Conservation (phyloP, 768 basidiomycete species). For the Suillus occidentalis region DNA sequence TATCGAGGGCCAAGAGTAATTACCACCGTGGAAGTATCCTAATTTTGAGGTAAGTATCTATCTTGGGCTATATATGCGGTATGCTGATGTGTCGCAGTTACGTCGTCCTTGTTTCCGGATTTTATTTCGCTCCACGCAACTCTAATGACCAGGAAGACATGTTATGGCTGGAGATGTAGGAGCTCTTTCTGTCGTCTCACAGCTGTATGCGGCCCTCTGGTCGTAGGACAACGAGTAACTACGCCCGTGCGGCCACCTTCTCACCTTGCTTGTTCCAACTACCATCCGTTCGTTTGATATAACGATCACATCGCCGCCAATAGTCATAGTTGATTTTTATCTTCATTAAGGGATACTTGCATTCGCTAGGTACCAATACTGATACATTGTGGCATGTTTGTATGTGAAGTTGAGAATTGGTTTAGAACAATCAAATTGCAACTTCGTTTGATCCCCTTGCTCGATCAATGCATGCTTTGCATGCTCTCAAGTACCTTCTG, state of each 20-base stretch:
- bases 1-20: constrained; percentile 97
- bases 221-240: neutral
- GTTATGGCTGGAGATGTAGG: constrained; percentile 5
- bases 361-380: constrained; percentile 8
- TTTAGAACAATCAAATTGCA: neutral
- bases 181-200: constrained; percentile 7
- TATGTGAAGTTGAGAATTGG: constrained; percentile 2
- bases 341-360: neutral
- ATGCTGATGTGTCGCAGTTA: constrained; percentile 56
- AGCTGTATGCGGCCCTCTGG: constrained; percentile 6
- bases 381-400: constrained; percentile 19
- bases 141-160: constrained; percentile 21
- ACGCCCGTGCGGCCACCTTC: neutral
- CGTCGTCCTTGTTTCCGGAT: constrained; percentile 86
- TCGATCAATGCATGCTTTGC: constrained; percentile 54
- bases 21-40: constrained; percentile 97
- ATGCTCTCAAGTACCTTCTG: constrained; percentile 47
- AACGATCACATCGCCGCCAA: neutral
- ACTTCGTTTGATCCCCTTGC: neutral
- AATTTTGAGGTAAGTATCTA: constrained; percentile 69
- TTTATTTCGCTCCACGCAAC: constrained; percentile 78
- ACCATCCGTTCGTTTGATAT: constrained; percentile 1
- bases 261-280: constrained; percentile 19
- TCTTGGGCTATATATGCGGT: neutral
- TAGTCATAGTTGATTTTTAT: neutral